Evolutionary conservation across 345 rosid genomes (phyloP), one percentile per base, ranked within the genome.

Genomic region (Brassica juncea): DNA sequence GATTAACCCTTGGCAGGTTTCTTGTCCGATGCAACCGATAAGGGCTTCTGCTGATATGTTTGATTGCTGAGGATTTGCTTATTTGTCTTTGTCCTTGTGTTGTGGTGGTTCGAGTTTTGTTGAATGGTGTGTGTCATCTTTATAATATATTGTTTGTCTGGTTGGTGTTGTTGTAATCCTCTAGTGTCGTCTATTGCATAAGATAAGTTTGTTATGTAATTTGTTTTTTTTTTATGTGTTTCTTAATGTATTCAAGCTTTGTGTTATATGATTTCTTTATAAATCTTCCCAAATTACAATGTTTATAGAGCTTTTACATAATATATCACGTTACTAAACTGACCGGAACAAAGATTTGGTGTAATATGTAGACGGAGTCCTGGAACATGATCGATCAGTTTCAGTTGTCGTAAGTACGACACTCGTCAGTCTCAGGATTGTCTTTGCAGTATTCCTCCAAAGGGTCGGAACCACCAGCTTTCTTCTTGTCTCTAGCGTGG

Each of bases 401-500:
- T 86, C 81, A 89, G 39, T 87, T 83, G 57, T 95, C 98, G 32
- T 93, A 93, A 54, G 99, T 95, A 73, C 98, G 97, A 84, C 98
- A 95, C 86, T 95, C 97, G 5, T 82, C 81, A 21, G 93, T 86
- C 86, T 90, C 97, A 9, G 98, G 99, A 72, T 95, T 90, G 73
- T 95, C 99, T 89, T 93, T 87, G 86, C 98, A 95, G 83, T 84
- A 93, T 27, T 73, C 77, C 86, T 95, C 99, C 85, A 95, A 74
- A 23, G 98, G 94, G 70, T 95, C 99, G 0, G 80, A 78, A 7
- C 76, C 87, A 75, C 84, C 81, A 12, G 80, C 88, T 80, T 93
- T 95, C 85, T 86, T 77, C 94, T 78, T 90, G 84, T 90, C 99
- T 75, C 92, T 83, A 1, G 94, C 94, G 83, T 95, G 98, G 87